These are phyloP conservation scores for Botryotinia calthae DNA, from an alignment of 2,329 filamentous ascomycete species.

Conservation along the genomic window DNA sequence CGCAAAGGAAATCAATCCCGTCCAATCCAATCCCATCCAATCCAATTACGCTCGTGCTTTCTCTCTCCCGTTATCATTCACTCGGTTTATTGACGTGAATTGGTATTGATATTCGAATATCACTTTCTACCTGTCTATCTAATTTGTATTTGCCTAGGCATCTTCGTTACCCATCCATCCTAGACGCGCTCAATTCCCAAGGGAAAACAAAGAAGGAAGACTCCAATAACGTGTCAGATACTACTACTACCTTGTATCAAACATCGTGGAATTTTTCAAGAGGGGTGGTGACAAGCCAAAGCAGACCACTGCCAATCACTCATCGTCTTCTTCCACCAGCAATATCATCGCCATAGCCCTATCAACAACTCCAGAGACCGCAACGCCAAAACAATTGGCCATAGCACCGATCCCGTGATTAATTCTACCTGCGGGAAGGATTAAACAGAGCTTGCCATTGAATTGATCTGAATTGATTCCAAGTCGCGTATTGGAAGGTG, in stretches of 20 bases:
- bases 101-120: background rate
- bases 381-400: constrained; percentile 36
- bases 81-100: background rate
- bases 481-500: constrained; percentile 35
- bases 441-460: constrained; percentile 24
- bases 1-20: constrained; percentile 1
- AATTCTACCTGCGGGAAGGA: constrained; percentile 36
- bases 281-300: background rate
- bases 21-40: background rate
- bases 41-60: constrained; percentile 5
- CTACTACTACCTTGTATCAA: constrained; percentile 10
- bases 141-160: background rate
- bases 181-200: background rate
- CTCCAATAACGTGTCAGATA: background rate
- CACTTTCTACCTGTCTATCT: background rate
- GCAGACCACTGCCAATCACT: constrained; percentile 31
- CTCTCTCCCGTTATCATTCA: background rate
- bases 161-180: background rate
- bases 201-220: background rate
- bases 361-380: constrained; percentile 35
- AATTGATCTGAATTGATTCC: constrained; percentile 20
- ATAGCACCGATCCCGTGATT: constrained; percentile 36
- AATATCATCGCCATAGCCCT: constrained; percentile 30
- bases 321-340: constrained; percentile 19
- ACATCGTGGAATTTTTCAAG: constrained; percentile 7